Evolutionary conservation across 192 early-diverging fungal species (phyloP).

Genomic region (Tieghemiomyces parasiticus): DNA sequence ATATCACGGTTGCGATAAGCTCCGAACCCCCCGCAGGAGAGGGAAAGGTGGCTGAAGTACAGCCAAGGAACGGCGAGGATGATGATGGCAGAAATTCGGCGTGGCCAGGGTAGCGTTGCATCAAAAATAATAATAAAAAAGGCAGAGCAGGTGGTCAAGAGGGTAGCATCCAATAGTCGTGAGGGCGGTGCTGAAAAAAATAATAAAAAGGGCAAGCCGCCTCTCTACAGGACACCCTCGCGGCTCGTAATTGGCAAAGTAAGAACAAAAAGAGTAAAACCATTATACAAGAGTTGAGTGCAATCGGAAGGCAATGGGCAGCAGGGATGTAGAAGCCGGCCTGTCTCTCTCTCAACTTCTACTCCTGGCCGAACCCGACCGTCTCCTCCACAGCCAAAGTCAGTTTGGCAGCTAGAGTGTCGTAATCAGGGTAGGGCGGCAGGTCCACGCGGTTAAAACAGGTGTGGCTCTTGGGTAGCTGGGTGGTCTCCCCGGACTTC

Average conservation of each 20-base stretch:
- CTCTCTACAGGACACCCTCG: too few species aligned
- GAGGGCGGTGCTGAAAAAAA: too few species aligned
- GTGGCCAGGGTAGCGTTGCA: too few species aligned
- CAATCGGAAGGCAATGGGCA: neutral
- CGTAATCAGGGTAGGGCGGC: constrained; percentile 60
- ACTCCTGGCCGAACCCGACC: constrained; percentile 70
- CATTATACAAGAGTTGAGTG: neutral
- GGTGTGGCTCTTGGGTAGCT: constrained; percentile 73
- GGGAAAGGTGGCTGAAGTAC: too few species aligned
- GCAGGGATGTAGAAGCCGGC: neutral
- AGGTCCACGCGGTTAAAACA: constrained; percentile 85
- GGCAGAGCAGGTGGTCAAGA: too few species aligned
- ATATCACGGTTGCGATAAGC: too few species aligned
- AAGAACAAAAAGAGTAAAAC: neutral
- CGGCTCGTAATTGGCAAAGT: neutral
- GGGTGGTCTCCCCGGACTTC: constrained; percentile 53
- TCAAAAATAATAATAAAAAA: too few species aligned
- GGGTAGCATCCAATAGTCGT: too few species aligned
- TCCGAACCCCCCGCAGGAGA: too few species aligned
- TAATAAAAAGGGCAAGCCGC: too few species aligned
- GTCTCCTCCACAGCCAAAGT: constrained; percentile 79
- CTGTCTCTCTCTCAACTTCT: neutral
- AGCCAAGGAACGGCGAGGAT: too few species aligned
- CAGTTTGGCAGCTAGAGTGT: constrained; percentile 43
- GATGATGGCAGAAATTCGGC: too few species aligned